Evolutionary conservation across 1,284 basidiomycete species (phyloP), one percentile per base, ranked within the genome.

Genomic region (Exobasidium cylindrosporum): DNA sequence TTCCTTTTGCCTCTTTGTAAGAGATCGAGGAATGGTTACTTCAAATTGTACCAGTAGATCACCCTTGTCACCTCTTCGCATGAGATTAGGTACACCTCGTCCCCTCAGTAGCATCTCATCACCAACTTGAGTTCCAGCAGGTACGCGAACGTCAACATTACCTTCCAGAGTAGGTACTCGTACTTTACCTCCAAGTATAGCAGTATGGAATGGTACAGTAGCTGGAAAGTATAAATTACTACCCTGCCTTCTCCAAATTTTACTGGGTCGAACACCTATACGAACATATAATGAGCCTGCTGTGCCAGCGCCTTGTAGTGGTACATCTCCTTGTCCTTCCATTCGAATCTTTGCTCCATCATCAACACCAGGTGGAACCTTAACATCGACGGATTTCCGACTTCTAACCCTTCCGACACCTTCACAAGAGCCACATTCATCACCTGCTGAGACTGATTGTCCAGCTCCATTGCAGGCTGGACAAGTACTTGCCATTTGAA

Each of bases 401-500:
- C 86, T 84, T 79, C 90, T 88, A 47, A 98, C 88, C 73, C 92
- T 89, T 23, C 96, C 96, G 30, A 92, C 84, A 32, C 96, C 96
- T 40, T 84, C 86, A 81, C 96, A 99, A 53, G 84, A 83, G 29
- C 85, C 84, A 81, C 96, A 99, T 66, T 89, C 86, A 66, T 89
- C 86, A 31, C 86, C 87, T 14, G 87, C 87, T 60, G 92, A 91
- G 30, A 97, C 86, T 2, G 86, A 86, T 35, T 86, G 86, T 17
- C 96, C 96, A 14, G 86, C 84, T n/a, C 96, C 96, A 26, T 86
- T 83, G 81, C 96, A 99, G 26, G 85, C 81, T 57, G 84, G 84
- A 81, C 96, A 99, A 26, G 92, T 94, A 70, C 88, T 91, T 11
- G 93, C 89, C 92, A 99, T 96, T 80, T 94, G 91, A 87, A 98